Evolutionary conservation across 331 rosid species (phyloP).

Genomic region (Rosa hybrid): DNA sequence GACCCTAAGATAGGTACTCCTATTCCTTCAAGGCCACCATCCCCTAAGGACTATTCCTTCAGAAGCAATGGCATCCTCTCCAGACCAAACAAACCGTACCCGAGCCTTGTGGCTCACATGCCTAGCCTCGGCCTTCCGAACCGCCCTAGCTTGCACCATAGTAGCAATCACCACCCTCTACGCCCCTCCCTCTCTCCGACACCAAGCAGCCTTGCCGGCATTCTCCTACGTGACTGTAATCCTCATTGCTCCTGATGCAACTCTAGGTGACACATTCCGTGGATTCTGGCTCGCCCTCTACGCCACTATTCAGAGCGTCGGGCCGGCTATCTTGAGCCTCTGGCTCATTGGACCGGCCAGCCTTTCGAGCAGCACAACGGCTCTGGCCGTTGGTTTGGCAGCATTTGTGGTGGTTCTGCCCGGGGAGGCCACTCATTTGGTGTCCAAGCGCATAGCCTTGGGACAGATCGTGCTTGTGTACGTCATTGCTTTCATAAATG

Average conservation of each 20-base stretch:
- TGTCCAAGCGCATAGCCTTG: slow-evolving; percentile 60
- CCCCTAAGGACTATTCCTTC: neutral
- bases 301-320: slow-evolving; percentile 57
- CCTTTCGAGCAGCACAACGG: slow-evolving; percentile 36
- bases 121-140: slow-evolving; percentile 58
- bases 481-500: slow-evolving; percentile 49
- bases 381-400: slow-evolving; percentile 50
- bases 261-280: slow-evolving; percentile 61
- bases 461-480: slow-evolving; percentile 71
- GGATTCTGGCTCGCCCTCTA: slow-evolving; percentile 57
- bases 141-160: slow-evolving; percentile 54
- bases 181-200: slow-evolving; percentile 46
- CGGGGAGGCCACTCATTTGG: slow-evolving; percentile 42
- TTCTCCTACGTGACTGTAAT: slow-evolving; percentile 70
- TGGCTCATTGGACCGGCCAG: slow-evolving; percentile 53
- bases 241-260: slow-evolving; percentile 55
- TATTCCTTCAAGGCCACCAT: neutral
- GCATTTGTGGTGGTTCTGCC: slow-evolving; percentile 68
- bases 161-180: slow-evolving; percentile 57
- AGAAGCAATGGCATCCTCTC: neutral
- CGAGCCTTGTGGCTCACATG: slow-evolving; percentile 48
- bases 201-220: slow-evolving; percentile 58
- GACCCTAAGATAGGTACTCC: neutral
- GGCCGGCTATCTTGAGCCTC: slow-evolving; percentile 53
- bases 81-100: slow-evolving; percentile 10